Base-by-base conservation (phyloP, 352 stramenopile genomes). In the Phytophthora agathidicida region DNA sequence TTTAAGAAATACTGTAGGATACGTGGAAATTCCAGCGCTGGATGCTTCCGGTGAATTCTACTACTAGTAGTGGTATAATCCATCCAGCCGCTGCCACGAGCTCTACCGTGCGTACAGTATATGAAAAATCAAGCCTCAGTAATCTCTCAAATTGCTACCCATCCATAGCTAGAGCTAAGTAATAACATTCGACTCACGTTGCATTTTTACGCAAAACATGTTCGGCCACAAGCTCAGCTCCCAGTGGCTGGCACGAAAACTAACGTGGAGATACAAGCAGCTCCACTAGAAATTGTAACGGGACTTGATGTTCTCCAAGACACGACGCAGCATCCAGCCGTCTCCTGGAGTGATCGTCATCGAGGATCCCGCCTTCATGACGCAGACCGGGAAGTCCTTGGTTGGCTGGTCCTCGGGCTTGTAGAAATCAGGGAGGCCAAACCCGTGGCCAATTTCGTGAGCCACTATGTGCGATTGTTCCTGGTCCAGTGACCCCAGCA, bases 401-500 rank as follows among this genome's bases (percentile, higher is more conserved):
- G 31, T 50, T 5, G 59, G 59, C 37, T 63, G 19, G 26, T 63
- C 59, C 0, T 36, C 53, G 36, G 59, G 14, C 32, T 68, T 24
- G 30, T 68, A 68, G 36, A 68, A 68, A 27, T 63, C 51, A 8
- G 51, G 59, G 8, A 68, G 44, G 3, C 59, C 59, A 30, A 67
- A 67, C 7, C 59, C 72, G 39, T 81, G 72, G 13, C 72, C 68
- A 26, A 81, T 81, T 46, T 81, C 68, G 42, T 81, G 72, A 3
- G 72, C 44, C 22, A 81, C 72, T 33, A 81, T 76, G 13, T 48
- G 51, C 14, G 71, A 49, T 23, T 69, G 51, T 8, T 68, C 68
- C 7, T 61, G 20, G 17, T 78, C 64, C 20, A 81, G 32, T 1
- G 41, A 46, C 24, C 45, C 38, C 23, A 78, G 19, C 68, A 77